A percentile compares a stretch with the other conserved stretches of the same genome.
phyloP scores from a whole-genome alignment of 257 asterid genomes.

The Gardenia jasminoides region DNA sequence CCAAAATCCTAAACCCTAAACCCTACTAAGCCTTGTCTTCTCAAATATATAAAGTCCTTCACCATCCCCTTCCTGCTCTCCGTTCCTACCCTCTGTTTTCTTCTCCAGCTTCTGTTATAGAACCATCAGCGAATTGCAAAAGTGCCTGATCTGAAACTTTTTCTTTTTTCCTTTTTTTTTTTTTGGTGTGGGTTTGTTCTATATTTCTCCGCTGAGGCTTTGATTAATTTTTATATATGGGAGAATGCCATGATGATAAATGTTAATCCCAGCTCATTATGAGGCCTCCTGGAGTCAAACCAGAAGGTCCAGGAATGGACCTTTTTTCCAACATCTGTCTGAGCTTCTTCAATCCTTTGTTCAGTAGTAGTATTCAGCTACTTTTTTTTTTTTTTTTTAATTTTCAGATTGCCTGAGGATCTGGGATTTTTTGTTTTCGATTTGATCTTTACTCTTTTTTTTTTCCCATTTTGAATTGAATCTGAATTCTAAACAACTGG shows the following conservation, averaged over 20 bases:
- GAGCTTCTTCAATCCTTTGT: conserved; percentile 25
- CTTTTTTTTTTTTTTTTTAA: not conserved
- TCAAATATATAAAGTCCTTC: not conserved
- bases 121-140: too few species aligned
- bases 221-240: not conserved
- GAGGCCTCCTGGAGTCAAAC: conserved; percentile 36
- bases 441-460: not conserved
- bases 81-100: not conserved
- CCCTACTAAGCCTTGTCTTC: not conserved
- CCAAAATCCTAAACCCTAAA: not conserved
- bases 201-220: too few species aligned
- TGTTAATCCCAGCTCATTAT: conserved; percentile 61
- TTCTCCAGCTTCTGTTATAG: not conserved
- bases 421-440: not conserved
- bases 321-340: conserved; percentile 32
- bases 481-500: not conserved
- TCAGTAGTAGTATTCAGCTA: not conserved
- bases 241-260: conserved; percentile 42
- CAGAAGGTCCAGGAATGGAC: conserved; percentile 34
- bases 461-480: not conserved
- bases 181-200: not conserved
- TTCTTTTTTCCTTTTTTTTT: not conserved
- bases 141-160: not conserved
- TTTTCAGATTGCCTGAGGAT: not conserved
- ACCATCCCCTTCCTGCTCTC: not conserved